These are phyloP conservation scores for Ogataea philodendri DNA, from an alignment of 805 yeast genomes.

Conservation along the genomic window DNA sequence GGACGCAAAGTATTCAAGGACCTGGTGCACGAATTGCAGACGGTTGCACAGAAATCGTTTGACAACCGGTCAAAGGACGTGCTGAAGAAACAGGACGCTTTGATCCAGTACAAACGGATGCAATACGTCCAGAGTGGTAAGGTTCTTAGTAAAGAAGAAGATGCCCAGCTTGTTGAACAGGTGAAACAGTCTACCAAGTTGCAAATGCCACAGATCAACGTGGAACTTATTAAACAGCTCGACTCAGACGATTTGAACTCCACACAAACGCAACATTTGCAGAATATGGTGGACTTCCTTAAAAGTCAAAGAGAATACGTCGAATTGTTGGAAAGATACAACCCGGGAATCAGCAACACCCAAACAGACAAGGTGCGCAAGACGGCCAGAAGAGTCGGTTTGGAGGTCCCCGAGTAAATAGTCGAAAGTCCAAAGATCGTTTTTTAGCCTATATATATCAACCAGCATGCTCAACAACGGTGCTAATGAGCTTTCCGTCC, in stretches of 20 bases:
- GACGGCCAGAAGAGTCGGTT: conserved; percentile 89
- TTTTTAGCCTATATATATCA: conserved; percentile 29
- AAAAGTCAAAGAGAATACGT: conserved; percentile 73
- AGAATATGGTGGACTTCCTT: conserved; percentile 62
- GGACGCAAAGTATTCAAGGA: conserved; percentile 26
- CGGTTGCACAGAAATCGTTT: conserved; percentile 37
- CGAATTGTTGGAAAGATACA: conserved; percentile 78
- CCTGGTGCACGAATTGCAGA: conserved; percentile 41
- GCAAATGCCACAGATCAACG: conserved; percentile 28
- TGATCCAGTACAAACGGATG: conserved; percentile 47
- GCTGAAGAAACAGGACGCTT: conserved; percentile 43
- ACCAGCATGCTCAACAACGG: conserved; percentile 82
- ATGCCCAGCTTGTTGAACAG: conserved; percentile 36
- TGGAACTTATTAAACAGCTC: conserved; percentile 28
- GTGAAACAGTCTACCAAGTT: conserved; percentile 35
- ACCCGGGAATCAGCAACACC: conserved; percentile 75
- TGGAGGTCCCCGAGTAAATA: conserved; percentile 60
- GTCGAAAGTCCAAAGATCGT: too few relatives aligned
- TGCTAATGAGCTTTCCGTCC: conserved; percentile 60
- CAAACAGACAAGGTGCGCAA: conserved; percentile 75
- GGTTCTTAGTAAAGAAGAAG: conserved; percentile 29
- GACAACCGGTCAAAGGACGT: conserved; percentile 40
- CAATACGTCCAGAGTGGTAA: conserved; percentile 42
- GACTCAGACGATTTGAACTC: conserved; percentile 24
- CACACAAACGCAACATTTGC: conserved; percentile 40